A percentile compares a stretch with the other conserved stretches of the same genome.
Conservation (phyloP, 306 rosid species). For the Bauhinia variegata region DNA sequence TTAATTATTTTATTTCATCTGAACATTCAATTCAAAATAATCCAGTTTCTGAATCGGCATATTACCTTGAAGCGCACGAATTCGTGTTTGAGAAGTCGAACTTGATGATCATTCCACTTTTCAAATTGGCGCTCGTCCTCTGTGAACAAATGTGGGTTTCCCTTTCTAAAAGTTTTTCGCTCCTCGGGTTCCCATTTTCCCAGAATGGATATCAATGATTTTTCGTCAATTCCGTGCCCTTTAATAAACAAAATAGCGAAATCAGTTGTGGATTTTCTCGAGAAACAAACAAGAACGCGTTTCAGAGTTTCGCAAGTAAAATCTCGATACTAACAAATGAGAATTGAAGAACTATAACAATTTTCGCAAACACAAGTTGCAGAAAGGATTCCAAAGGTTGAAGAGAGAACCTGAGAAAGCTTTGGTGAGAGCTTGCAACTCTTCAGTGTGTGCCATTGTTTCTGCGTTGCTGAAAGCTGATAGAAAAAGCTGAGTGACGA, state of each 20-base stretch:
- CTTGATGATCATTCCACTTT: conserved; percentile 60
- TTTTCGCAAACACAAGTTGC: neutral
- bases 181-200: conserved; percentile 76
- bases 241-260: neutral
- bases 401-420: conserved; percentile 81
- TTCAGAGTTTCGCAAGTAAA: too few species aligned
- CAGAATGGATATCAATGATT: conserved; percentile 54
- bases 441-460: conserved; percentile 62
- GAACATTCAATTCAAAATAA: too few species aligned
- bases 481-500: too few species aligned
- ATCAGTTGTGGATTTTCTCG: neutral
- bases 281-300: neutral
- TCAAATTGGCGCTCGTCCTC: conserved; percentile 83
- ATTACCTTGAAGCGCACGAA: conserved; percentile 80
- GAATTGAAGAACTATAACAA: neutral
- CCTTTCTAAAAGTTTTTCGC: conserved; percentile 63
- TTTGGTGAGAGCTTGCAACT: conserved; percentile 57
- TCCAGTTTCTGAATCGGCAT: too few species aligned
- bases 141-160: conserved; percentile 51
- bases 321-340: too few species aligned
- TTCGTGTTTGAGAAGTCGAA: conserved; percentile 75
- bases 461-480: neutral
- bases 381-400: too few species aligned
- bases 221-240: conserved; percentile 95
- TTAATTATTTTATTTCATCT: too few species aligned